These are phyloP conservation scores for Camellia oleifera DNA, from an alignment of 179 eudicot species.

Conservation along the genomic window DNA sequence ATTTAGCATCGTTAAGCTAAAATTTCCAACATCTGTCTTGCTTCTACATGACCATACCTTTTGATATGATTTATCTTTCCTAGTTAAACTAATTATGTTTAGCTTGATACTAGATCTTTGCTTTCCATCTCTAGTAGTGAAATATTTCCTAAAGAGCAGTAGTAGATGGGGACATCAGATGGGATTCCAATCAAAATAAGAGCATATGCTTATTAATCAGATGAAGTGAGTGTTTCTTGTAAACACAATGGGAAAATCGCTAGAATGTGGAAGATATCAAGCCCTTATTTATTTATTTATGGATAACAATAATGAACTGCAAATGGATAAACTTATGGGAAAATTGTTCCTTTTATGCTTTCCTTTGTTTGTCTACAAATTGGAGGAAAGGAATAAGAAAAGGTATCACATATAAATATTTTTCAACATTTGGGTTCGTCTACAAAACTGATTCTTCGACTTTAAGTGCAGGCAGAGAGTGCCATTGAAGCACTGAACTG, in stretches of 20 bases:
- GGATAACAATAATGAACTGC: too few species aligned
- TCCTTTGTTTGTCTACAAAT: too few species aligned
- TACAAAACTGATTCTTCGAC: not conserved
- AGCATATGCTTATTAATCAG: not conserved
- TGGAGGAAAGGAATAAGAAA: too few species aligned
- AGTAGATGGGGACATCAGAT: not conserved
- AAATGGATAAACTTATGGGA: too few species aligned
- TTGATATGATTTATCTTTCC: not conserved
- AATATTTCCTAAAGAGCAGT: not conserved
- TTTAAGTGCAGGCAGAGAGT: constrained; percentile 69
- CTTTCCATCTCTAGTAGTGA: not conserved
- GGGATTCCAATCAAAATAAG: not conserved
- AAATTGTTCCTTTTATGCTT: too few species aligned
- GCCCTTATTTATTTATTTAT: not conserved
- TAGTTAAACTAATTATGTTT: not conserved
- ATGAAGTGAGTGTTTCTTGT: not conserved
- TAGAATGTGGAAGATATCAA: too few species aligned
- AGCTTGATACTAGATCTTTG: not conserved
- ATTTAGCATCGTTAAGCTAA: not conserved
- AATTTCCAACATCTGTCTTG: not conserved
- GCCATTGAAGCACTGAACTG: constrained; percentile 82
- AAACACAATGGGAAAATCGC: not conserved
- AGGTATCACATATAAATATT: too few species aligned
- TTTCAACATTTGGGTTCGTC: not conserved
- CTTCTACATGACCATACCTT: not conserved